Evolutionary conservation across 495 filamentous ascomycete genomes (phyloP).

Genomic region (Recurvomyces mirabilis): DNA sequence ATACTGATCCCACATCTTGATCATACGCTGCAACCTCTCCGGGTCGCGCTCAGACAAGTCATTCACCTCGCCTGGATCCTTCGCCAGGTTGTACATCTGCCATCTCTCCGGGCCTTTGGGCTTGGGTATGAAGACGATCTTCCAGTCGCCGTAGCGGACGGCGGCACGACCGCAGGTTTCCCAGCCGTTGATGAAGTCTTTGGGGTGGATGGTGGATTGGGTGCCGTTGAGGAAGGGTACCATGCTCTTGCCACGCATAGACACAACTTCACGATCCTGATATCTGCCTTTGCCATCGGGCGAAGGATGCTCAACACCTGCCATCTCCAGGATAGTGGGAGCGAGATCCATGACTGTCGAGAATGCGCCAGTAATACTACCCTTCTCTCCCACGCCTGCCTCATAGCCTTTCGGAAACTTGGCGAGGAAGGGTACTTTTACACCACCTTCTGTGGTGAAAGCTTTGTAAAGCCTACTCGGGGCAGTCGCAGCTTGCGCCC

Average conservation of each 20-base stretch:
- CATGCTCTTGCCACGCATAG: conserved; percentile 46
- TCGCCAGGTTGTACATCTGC: conserved; percentile 28
- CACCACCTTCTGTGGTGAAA: conserved; percentile 51
- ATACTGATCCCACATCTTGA: conserved; percentile 48
- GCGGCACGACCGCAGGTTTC: conserved; percentile 31
- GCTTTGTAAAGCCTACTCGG: conserved; percentile 52
- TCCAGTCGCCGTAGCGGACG: conserved; percentile 26
- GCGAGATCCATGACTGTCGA: conserved; percentile 55
- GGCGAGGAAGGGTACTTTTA: conserved; percentile 48
- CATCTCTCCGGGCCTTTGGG: conserved; percentile 28
- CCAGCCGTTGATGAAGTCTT: conserved; percentile 33
- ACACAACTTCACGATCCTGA: conserved; percentile 44
- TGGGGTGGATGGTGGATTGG: conserved; percentile 34
- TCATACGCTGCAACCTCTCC: conserved; percentile 23
- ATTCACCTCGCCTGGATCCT: conserved; percentile 27
- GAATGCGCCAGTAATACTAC: conserved; percentile 44
- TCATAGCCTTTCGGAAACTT: conserved; percentile 33
- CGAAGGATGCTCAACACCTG: conserved; percentile 47
- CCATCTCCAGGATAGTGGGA: conserved; percentile 51
- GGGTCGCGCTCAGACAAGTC: conserved; percentile 26
- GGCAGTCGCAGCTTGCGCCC: conserved; percentile 54
- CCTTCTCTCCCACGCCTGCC: conserved; percentile 11
- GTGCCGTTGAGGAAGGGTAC: conserved; percentile 33
- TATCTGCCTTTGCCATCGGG: conserved; percentile 34
- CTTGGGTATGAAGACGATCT: conserved; percentile 29